phyloP scores from a whole-genome alignment of 2,329 filamentous ascomycete species.

The Trichoderma arundinaceum region DNA sequence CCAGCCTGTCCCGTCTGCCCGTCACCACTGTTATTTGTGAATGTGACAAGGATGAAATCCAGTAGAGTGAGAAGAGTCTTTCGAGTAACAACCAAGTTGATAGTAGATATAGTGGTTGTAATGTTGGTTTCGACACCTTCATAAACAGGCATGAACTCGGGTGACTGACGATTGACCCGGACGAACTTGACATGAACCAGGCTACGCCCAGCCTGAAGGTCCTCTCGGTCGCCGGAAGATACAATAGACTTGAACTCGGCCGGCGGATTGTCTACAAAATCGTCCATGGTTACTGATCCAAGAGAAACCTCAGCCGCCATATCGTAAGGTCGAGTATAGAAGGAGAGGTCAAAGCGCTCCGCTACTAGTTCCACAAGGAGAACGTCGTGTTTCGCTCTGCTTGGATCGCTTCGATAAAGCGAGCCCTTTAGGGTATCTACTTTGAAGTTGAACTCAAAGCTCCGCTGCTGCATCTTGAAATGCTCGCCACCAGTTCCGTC shows the following conservation, averaged over 20 bases:
- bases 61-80: conserved; percentile 89
- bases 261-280: conserved; percentile 87
- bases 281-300: conserved; percentile 85
- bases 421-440: conserved; percentile 95
- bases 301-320: conserved; percentile 92
- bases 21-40: conserved; percentile 67
- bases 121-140: conserved; percentile 94
- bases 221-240: conserved; percentile 77
- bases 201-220: conserved; percentile 77
- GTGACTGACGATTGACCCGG: conserved; percentile 86
- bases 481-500: conserved; percentile 62
- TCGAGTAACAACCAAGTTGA: conserved; percentile 92
- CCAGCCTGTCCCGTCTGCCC: conserved; percentile 45
- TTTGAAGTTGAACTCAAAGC: conserved; percentile 95
- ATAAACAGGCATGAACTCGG: conserved; percentile 89
- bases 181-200: conserved; percentile 89
- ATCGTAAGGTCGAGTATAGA: conserved; percentile 87
- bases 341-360: conserved; percentile 84
- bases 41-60: conserved; percentile 93
- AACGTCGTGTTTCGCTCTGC: conserved; percentile 75
- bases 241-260: conserved; percentile 97
- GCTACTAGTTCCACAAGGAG: conserved; percentile 90
- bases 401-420: conserved; percentile 83
- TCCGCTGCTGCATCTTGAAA: conserved; percentile 81
- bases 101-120: conserved; percentile 88